These are phyloP conservation scores for Melocanna baccifera DNA, from an alignment of 176 grass and related monocot genomes.

Conservation along the genomic window DNA sequence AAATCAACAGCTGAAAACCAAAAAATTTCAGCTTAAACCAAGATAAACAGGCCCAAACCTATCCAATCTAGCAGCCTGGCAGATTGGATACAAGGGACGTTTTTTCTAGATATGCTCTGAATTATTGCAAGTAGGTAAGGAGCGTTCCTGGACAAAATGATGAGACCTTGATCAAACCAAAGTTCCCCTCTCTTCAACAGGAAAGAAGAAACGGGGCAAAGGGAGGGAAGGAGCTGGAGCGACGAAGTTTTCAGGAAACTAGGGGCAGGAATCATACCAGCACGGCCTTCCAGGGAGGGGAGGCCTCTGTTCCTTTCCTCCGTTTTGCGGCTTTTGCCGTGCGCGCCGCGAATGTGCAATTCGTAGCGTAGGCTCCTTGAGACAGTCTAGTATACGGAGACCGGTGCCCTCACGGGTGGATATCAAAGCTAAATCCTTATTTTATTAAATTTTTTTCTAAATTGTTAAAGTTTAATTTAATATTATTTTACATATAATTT, in stretches of 20 bases:
- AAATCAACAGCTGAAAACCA: too few species aligned
- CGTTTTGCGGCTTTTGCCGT: too few species aligned
- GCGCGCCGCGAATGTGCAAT: neutral
- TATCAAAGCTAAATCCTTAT: too few species aligned
- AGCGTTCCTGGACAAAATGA: conserved; percentile 21
- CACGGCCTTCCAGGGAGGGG: neutral
- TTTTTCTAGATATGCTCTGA: conserved; percentile 1
- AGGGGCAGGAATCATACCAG: neutral
- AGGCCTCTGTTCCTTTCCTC: neutral
- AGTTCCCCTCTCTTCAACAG: neutral
- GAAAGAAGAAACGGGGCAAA: neutral
- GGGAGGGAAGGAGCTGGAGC: neutral
- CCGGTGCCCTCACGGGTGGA: too few species aligned
- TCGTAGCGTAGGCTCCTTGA: neutral
- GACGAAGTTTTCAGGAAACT: neutral
- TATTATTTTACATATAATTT: too few species aligned
- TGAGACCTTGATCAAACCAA: neutral
- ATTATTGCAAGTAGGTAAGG: conserved; percentile 33
- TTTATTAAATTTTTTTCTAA: too few species aligned
- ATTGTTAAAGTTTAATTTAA: too few species aligned
- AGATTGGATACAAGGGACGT: neutral
- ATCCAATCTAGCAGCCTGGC: conserved; percentile 4
- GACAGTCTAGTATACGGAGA: neutral
- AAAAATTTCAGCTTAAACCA: too few species aligned
- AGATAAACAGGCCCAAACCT: neutral